These are phyloP conservation scores for Ilex paraguariensis DNA, from an alignment of 305 asterid species.

Conservation along the genomic window DNA sequence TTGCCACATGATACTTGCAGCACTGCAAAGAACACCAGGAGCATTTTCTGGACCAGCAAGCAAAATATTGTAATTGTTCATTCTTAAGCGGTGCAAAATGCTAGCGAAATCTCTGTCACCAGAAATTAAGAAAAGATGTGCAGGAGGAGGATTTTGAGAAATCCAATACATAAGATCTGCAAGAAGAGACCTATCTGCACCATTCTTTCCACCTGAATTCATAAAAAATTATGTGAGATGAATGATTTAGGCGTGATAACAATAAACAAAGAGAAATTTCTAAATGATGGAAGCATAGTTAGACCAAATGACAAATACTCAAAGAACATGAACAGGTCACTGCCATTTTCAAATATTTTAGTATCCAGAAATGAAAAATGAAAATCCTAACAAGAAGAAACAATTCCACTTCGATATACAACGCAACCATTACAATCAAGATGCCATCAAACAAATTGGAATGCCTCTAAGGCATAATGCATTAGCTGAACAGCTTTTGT, in stretches of 20 bases:
- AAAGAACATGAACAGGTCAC: neutral
- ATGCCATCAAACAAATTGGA: too few species aligned
- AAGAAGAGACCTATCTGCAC: slow-evolving; percentile 92
- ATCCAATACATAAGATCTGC: slow-evolving; percentile 94
- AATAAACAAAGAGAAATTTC: neutral
- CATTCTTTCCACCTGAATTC: slow-evolving; percentile 77
- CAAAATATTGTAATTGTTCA: slow-evolving; percentile 84
- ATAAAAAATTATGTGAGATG: neutral
- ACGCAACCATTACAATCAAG: too few species aligned
- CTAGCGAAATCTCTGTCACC: slow-evolving; percentile 89
- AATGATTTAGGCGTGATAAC: neutral
- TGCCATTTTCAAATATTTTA: too few species aligned
- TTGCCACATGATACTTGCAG: slow-evolving; percentile 96
- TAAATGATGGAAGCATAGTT: too few species aligned
- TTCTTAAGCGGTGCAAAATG: slow-evolving; percentile 72
- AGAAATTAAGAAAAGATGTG: slow-evolving; percentile 80
- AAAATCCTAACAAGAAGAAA: too few species aligned
- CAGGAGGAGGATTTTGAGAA: slow-evolving; percentile 96
- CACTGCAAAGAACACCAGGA: slow-evolving; percentile 73
- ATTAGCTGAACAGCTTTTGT: too few species aligned
- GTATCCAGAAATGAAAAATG: too few species aligned
- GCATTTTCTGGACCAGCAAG: slow-evolving; percentile 62
- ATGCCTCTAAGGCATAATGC: too few species aligned
- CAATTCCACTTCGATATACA: too few species aligned
- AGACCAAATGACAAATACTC: neutral